A percentile compares a stretch with the other conserved stretches of the same genome.
Evolutionary conservation across 805 yeast species (phyloP).

Genomic region (Lipomyces mesembrius): DNA sequence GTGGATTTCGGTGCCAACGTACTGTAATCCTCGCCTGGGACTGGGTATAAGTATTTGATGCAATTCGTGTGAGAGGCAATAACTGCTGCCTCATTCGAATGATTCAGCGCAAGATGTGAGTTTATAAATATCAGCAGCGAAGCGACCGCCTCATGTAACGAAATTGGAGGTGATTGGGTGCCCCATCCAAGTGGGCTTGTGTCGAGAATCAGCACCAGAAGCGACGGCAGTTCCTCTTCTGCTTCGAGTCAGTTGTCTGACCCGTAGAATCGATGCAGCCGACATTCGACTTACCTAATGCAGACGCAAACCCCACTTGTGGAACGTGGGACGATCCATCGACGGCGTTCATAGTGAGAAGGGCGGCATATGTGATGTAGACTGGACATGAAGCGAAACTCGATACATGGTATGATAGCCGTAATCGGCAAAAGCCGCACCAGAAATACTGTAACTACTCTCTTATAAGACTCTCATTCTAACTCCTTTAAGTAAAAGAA

Average conservation of each 20-base stretch:
- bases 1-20: not conserved
- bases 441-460: too few relatives aligned
- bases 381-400: not conserved
- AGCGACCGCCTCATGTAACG: constrained; percentile 61
- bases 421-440: too few relatives aligned
- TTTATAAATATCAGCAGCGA: constrained; percentile 77
- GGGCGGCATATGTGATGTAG: not conserved
- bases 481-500: too few relatives aligned
- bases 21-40: constrained; percentile 9
- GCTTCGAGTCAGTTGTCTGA: not conserved
- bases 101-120: constrained; percentile 84
- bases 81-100: constrained; percentile 81
- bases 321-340: constrained; percentile 36
- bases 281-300: constrained; percentile 17
- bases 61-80: constrained; percentile 75
- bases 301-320: constrained; percentile 20
- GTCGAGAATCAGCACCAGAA: constrained; percentile 78
- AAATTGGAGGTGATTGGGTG: constrained; percentile 39
- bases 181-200: constrained; percentile 75
- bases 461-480: too few relatives aligned
- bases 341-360: constrained; percentile 32
- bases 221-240: constrained; percentile 71
- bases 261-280: not conserved
- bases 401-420: too few relatives aligned
- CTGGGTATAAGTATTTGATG: constrained; percentile 72